A percentile compares a stretch with the other conserved stretches of the same genome.
phyloP scores from a whole-genome alignment of 441 rosid genomes.

The Pelargonium myrrhifolium region DNA sequence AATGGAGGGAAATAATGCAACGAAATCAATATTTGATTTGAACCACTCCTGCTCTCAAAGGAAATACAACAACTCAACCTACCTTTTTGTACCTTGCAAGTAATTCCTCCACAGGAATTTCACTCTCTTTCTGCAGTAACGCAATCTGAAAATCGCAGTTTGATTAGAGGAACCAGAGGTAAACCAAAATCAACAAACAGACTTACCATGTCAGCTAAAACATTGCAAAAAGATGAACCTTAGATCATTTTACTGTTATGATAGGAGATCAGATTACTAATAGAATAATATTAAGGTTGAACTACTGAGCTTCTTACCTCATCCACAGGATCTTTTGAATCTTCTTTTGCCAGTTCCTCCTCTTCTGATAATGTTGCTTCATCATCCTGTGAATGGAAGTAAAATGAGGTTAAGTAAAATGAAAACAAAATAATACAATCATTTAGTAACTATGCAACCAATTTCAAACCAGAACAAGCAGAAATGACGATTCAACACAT shows the following conservation, averaged over 20 bases:
- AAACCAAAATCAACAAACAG: conserved; percentile 10
- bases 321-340: conserved; percentile 50
- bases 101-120: conserved; percentile 77
- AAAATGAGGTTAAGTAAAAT: conserved; percentile 8
- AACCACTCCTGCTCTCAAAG: conserved; percentile 9
- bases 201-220: conserved; percentile 1
- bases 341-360: conserved; percentile 80
- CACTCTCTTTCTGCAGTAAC: conserved; percentile 85
- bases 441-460: conserved; percentile 5
- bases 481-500: not conserved
- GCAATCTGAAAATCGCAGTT: conserved; percentile 51
- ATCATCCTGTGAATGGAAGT: conserved; percentile 62
- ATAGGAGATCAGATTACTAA: conserved; percentile 10
- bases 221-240: conserved; percentile 6
- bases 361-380: conserved; percentile 85
- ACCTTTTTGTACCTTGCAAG: conserved; percentile 98
- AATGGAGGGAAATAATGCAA: conserved; percentile 24
- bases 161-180: conserved; percentile 17
- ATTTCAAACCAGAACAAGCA: not conserved
- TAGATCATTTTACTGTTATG: conserved; percentile 11
- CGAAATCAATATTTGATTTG: conserved; percentile 17
- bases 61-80: conserved; percentile 36
- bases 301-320: conserved; percentile 47
- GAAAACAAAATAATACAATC: conserved; percentile 4
- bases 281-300: conserved; percentile 17